phyloP scores from a whole-genome alignment of 495 filamentous ascomycete species.

The Trichoderma virens region DNA sequence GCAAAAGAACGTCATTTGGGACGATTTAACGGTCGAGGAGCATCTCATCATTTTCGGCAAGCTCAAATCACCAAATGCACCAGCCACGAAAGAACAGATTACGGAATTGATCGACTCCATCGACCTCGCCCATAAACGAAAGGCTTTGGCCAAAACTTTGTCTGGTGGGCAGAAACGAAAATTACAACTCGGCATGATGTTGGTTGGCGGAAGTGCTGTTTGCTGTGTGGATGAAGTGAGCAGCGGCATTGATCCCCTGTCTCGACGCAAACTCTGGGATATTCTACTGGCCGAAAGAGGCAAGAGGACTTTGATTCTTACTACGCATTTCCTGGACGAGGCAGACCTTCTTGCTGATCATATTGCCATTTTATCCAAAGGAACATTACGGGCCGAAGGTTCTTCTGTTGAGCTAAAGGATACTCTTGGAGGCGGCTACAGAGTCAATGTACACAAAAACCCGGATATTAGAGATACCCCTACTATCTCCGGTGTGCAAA shows the following conservation, averaged over 20 bases:
- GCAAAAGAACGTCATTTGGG: constrained; percentile 87
- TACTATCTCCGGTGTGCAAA: constrained; percentile 45
- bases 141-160: constrained; percentile 57
- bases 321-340: constrained; percentile 79
- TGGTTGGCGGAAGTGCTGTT: constrained; percentile 73
- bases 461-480: constrained; percentile 37
- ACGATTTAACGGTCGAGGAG: constrained; percentile 70
- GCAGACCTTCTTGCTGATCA: constrained; percentile 69
- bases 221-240: constrained; percentile 88
- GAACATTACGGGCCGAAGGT: constrained; percentile 59
- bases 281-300: constrained; percentile 77
- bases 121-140: constrained; percentile 62
- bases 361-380: constrained; percentile 70
- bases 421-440: constrained; percentile 63
- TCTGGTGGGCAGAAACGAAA: constrained; percentile 88
- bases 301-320: constrained; percentile 68
- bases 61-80: constrained; percentile 54
- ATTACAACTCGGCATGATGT: constrained; percentile 89
- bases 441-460: constrained; percentile 58
- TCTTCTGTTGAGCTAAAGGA: constrained; percentile 73
- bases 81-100: constrained; percentile 47
- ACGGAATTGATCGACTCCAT: constrained; percentile 53
- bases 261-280: constrained; percentile 79
- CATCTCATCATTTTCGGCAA: constrained; percentile 72
- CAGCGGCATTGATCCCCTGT: constrained; percentile 73